Evolutionary conservation across 202 grass and related monocot species (phyloP), one percentile per base, ranked within the genome.

Genomic region (Digitaria exilis): DNA sequence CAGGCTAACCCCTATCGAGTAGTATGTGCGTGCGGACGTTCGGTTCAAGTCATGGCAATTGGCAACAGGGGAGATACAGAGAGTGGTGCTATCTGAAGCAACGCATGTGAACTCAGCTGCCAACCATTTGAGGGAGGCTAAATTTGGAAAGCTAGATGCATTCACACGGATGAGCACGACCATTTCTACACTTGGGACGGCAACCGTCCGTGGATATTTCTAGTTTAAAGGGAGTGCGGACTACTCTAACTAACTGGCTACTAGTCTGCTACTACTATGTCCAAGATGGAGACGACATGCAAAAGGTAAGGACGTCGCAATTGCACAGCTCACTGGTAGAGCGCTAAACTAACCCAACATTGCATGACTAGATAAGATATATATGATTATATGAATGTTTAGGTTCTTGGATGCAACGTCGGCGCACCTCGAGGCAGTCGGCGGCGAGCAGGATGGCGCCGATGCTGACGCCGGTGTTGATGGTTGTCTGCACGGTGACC

Each of bases 381-480:
- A 43, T 30, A 5, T 29, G 62, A 37, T 37, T 57, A n/a, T 54
- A 31, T 4, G 5, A 1, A 4, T 0, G 12, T 1, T 1, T 2
- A 13, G 2, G 19, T 77, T 76, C 26, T 85, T 35, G 71, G 64
- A 17, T 34, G 31, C 24, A 21, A 85, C 57, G 71, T 8, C 70
- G 70, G 85, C 67, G 18, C 42, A 98, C 96, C 93, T 98, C 65
- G 61, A 98, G 83, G 66, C 91, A 94, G 85, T 94, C 89, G 21
- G 85, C 91, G 21, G 96, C 85, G 31, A 98, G 93, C 65, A 98
- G 92, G 79, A 98, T 94, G 71, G 89, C 42, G 7, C 93, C 96
- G 75, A 98, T 98, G 81, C 91, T 89, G 19, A 98, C 74, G 75
- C 96, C 91, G 42, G 93, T 86, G 82, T 98, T 98, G 87, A 98